Base-by-base conservation (phyloP, 2,329 filamentous ascomycete species). In the Madurella mycetomatis region DNA sequence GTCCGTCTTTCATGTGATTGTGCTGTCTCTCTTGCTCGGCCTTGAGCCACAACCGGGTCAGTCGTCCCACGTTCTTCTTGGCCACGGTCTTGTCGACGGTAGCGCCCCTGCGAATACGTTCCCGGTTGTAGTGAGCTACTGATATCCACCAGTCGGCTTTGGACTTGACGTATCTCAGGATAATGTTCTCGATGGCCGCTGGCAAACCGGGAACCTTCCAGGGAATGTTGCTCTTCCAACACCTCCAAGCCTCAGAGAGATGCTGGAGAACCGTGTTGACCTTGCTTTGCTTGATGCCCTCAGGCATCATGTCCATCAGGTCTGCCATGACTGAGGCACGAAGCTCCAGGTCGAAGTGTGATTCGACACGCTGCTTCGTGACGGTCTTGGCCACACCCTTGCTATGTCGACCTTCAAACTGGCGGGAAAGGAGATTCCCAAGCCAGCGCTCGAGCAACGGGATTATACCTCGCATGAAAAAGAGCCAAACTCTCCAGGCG, bases 61-160 rank as follows among this genome's bases (percentile, higher is more conserved):
- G 77, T 64, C 94, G 89, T 56, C 94, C 94, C 58, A 99, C 80
- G 63, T 99, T 99, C 82, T 99, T 99, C 83, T 99, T 99, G 4
- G 94, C 94, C 25, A 99, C 95, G 2, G 94, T 99, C 78, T 99
- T 99, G 71, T 99, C 94, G 12, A 99, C 94, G 1, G 94, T 99
- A 2, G 94, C 95, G 67, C 94, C 95, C 71, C 94, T 83, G 64
- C 94, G 84, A 66, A 99, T 99, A 70, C 94, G 88, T 76, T 99
- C 94, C 65, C 94, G 88, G 69, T 99, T 99, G 77, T 99, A 99
- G 69, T 99, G 94, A 11, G 94, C 94, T 32, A 99, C 95, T 18
- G 92, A 97, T 57, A 99, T 92, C 94, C 94, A 99, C 95, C 94
- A 99, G 70, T 99, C 94, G 16, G 94, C 94, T 78, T 99, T 99